phyloP scores from a whole-genome alignment of 164 flowering plant species.

The Tetracentron sinense region DNA sequence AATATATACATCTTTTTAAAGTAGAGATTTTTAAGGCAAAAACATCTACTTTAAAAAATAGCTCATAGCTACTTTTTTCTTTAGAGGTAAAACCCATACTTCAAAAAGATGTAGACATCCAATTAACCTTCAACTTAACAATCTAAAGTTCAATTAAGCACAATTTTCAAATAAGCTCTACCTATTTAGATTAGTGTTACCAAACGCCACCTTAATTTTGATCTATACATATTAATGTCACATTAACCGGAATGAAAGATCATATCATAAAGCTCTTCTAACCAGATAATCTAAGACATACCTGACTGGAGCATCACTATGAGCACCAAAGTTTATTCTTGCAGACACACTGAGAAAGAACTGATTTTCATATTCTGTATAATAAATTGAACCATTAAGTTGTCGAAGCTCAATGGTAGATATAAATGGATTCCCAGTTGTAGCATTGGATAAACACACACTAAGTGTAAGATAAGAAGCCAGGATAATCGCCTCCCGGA shows the following conservation, averaged over 20 bases:
- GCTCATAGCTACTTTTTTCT: no score
- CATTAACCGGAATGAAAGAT: not conserved
- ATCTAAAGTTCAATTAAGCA: no score
- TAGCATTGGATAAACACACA: slow-evolving; percentile 71
- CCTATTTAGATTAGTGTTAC: no score
- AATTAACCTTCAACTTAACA: no score
- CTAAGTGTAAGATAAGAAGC: slow-evolving; percentile 55
- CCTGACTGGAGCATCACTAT: slow-evolving; percentile 63
- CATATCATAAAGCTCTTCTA: not conserved
- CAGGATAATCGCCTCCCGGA: slow-evolving; percentile 69
- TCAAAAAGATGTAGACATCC: no score
- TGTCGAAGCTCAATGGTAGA: slow-evolving; percentile 96
- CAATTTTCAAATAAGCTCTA: no score
- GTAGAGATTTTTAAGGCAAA: no score
- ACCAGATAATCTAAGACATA: slow-evolving; percentile 13
- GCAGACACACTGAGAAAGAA: slow-evolving; percentile 71
- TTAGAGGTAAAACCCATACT: no score
- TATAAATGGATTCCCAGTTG: slow-evolving; percentile 86
- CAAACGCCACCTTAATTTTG: no score
- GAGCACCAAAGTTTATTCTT: slow-evolving; percentile 74
- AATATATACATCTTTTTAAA: no score
- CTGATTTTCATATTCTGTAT: slow-evolving; percentile 47
- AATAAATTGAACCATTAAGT: slow-evolving; percentile 67
- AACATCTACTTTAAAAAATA: no score
- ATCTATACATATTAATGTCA: not conserved